Evolutionary conservation across 345 rosid genomes (phyloP).

Genomic region (Cardiospermum halicacabum): DNA sequence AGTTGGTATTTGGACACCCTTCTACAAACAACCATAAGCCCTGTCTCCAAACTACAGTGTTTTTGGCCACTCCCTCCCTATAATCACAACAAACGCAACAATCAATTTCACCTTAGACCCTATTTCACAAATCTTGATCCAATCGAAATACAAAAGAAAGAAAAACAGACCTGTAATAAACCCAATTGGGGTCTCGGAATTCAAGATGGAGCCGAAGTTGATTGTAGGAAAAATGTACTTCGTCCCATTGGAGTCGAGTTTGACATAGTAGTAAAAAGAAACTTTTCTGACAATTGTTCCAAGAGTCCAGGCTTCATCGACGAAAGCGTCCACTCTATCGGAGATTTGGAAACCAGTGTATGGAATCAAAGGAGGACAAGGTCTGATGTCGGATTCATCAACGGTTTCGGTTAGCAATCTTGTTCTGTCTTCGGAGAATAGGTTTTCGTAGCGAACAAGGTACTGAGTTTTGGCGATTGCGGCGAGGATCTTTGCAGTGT

Average conservation of each 20-base stretch:
- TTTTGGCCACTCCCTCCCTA: no score
- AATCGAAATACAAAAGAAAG: not conserved
- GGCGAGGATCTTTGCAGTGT: conserved; percentile 21
- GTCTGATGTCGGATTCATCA: conserved; percentile 25
- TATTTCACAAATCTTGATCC: no score
- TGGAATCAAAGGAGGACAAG: conserved; percentile 16
- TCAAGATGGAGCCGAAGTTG: conserved; percentile 25
- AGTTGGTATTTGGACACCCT: not conserved
- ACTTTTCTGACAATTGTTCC: conserved; percentile 20
- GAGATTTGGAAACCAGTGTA: not conserved
- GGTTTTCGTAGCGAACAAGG: conserved; percentile 24
- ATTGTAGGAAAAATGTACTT: conserved; percentile 16
- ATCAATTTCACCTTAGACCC: no score
- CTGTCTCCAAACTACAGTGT: not conserved
- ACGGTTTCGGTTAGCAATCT: conserved; percentile 16
- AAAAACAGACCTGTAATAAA: not conserved
- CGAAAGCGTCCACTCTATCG: conserved; percentile 27
- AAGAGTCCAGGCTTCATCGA: conserved; percentile 21
- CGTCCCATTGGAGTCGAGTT: conserved; percentile 18
- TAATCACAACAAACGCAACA: no score
- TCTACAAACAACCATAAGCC: not conserved
- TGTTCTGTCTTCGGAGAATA: conserved; percentile 13
- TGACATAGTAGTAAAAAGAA: conserved; percentile 21
- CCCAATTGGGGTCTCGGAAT: conserved; percentile 22
- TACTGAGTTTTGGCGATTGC: conserved; percentile 22